These are phyloP conservation scores for Sungouiozyma intestinalis DNA, from an alignment of 805 yeast genomes.

Conservation along the genomic window DNA sequence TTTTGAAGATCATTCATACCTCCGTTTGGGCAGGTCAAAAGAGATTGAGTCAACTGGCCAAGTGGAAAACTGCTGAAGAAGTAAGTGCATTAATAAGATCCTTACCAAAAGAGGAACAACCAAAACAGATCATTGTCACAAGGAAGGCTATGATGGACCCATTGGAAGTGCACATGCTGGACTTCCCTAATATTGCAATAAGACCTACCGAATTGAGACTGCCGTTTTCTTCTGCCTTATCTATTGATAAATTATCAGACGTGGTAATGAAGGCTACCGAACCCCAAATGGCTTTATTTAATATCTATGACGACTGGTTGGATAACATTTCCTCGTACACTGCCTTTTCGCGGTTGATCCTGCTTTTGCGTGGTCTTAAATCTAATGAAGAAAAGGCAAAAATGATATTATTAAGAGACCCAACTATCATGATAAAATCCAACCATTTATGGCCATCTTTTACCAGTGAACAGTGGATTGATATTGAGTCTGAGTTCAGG, in stretches of 20 bases:
- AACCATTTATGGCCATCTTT: slow-evolving; percentile 94
- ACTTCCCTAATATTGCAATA: slow-evolving; percentile 84
- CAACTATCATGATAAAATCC: slow-evolving; percentile 53
- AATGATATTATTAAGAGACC: slow-evolving; percentile 64
- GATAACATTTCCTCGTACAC: slow-evolving; percentile 75
- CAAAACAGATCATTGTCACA: slow-evolving; percentile 82
- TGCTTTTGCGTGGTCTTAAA: slow-evolving; percentile 73
- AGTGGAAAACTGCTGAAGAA: slow-evolving; percentile 98
- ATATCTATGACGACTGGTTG: slow-evolving; percentile 92
- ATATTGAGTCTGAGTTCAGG: slow-evolving; percentile 76
- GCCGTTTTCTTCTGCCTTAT: slow-evolving; percentile 82
- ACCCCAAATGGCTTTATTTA: slow-evolving; percentile 85
- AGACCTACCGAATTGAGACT: slow-evolving; percentile 81
- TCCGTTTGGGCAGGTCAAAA: slow-evolving; percentile 97
- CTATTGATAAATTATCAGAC: slow-evolving; percentile 68
- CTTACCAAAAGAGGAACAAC: slow-evolving; percentile 87
- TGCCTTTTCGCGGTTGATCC: slow-evolving; percentile 80
- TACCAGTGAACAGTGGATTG: slow-evolving; percentile 82
- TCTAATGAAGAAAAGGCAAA: slow-evolving; percentile 70
- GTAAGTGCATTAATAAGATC: slow-evolving; percentile 86
- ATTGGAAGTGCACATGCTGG: slow-evolving; percentile 91
- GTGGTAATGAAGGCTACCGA: slow-evolving; percentile 79
- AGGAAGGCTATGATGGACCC: slow-evolving; percentile 91
- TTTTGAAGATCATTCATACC: slow-evolving; percentile 81
- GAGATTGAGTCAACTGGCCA: slow-evolving; percentile 82